These are phyloP conservation scores for Priceomyces carsonii DNA, from an alignment of 805 yeast genomes.

Conservation along the genomic window DNA sequence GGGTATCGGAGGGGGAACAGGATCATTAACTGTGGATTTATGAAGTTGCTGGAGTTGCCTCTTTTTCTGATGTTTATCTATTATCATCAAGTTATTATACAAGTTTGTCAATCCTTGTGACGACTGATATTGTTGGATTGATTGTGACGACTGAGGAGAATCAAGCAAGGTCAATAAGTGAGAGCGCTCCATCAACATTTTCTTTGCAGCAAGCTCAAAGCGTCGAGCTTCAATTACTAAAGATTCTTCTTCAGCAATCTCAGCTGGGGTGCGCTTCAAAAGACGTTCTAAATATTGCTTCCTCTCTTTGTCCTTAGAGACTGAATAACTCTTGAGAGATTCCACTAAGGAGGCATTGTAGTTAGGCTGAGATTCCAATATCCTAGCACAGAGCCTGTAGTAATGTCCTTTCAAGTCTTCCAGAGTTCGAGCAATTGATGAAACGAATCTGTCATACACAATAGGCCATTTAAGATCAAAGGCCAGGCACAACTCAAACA, in stretches of 20 bases:
- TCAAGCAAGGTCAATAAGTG: constrained; percentile 77
- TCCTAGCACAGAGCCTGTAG: constrained; percentile 63
- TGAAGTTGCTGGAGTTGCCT: constrained; percentile 46
- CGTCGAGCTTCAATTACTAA: constrained; percentile 89
- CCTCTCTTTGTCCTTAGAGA: constrained; percentile 71
- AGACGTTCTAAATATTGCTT: constrained; percentile 78
- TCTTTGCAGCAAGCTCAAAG: constrained; percentile 89
- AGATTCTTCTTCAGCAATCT: constrained; percentile 96
- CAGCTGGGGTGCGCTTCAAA: constrained; percentile 87
- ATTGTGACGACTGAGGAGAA: constrained; percentile 77
- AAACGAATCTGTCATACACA: constrained; percentile 60
- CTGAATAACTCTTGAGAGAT: constrained; percentile 63
- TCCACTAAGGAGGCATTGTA: constrained; percentile 52
- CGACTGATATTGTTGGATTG: constrained; percentile 73
- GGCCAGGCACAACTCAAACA: constrained; percentile 70
- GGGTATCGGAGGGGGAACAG: constrained; percentile 60
- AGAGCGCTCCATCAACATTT: constrained; percentile 80
- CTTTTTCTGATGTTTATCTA: constrained; percentile 61
- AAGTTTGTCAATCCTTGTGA: constrained; percentile 90
- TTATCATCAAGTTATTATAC: constrained; percentile 72
- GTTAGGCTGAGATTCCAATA: constrained; percentile 44
- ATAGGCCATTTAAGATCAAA: constrained; percentile 68
- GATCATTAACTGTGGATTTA: constrained; percentile 22
- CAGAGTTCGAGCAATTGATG: constrained; percentile 40
- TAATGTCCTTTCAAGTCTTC: constrained; percentile 87